Conservation (phyloP, 345 rosid species). For the Pistacia atlantica region DNA sequence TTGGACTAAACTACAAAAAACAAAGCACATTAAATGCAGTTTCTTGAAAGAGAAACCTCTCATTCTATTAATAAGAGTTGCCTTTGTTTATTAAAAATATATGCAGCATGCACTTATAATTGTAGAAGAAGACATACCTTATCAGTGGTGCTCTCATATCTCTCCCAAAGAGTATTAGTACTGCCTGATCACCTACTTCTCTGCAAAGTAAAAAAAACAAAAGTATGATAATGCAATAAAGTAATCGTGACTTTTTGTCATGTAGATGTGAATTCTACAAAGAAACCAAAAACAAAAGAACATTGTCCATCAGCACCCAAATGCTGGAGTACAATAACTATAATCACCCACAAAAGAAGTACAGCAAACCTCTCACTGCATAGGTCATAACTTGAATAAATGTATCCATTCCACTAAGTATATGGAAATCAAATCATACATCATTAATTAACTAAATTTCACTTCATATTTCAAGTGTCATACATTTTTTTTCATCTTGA, state of each 20-base stretch:
- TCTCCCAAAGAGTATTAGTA: constrained; percentile 58
- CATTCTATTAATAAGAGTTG: neutral
- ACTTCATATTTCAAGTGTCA: neutral
- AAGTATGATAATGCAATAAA: constrained; percentile 8
- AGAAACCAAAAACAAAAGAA: constrained; percentile 2
- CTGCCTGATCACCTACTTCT: constrained; percentile 55
- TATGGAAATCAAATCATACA: neutral
- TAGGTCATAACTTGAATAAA: too few species aligned
- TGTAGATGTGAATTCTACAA: neutral
- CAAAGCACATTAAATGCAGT: neutral
- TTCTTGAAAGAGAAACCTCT: too few species aligned
- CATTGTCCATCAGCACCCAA: neutral
- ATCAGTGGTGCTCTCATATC: constrained; percentile 45
- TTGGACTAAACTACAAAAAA: neutral
- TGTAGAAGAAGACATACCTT: constrained; percentile 41
- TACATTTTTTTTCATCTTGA: neutral
- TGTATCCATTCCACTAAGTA: neutral
- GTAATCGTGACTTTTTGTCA: neutral
- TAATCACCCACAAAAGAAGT: neutral
- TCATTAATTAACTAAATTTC: neutral
- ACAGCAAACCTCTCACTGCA: neutral
- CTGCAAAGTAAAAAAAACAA: constrained; percentile 28
- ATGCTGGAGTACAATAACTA: constrained; percentile 11
- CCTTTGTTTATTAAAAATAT: neutral
- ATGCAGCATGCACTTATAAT: neutral